A percentile compares a stretch with the other conserved stretches of the same genome.
phyloP scores from a whole-genome alignment of 352 stramenopile genomes.

The Thalassiosira sp. region DNA sequence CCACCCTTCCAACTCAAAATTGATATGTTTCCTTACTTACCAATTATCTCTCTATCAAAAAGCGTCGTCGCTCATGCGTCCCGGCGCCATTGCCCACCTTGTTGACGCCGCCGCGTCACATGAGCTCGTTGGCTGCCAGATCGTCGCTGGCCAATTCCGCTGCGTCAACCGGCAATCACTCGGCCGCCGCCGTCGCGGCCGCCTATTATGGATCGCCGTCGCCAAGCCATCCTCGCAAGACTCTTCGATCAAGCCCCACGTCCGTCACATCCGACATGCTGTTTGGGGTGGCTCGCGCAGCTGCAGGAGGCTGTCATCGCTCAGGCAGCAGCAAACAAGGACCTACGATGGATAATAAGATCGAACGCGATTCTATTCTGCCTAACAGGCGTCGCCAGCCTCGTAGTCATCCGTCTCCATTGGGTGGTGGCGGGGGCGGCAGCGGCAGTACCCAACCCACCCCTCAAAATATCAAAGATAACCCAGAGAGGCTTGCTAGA shows the following conservation, averaged over 20 bases:
- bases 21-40: no score
- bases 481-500: conserved; percentile 46
- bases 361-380: no score
- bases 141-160: neutral
- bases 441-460: conserved; percentile 14
- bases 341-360: neutral
- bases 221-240: neutral
- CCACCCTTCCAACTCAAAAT: no score
- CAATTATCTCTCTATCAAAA: no score
- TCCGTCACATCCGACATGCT: neutral
- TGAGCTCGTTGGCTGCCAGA: no score
- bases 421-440: neutral
- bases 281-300: neutral
- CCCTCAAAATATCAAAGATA: conserved; percentile 50
- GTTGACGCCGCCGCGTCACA: no score
- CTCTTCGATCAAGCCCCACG: conserved; percentile 1
- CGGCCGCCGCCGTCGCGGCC: neutral
- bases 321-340: neutral
- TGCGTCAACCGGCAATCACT: neutral
- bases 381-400: no score
- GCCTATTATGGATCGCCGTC: neutral
- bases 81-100: no score
- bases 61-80: no score
- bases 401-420: neutral
- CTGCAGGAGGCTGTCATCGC: neutral